Evolutionary conservation across 257 asterid species (phyloP), one percentile per base, ranked within the genome.

Genomic region (Ilex asprella): DNA sequence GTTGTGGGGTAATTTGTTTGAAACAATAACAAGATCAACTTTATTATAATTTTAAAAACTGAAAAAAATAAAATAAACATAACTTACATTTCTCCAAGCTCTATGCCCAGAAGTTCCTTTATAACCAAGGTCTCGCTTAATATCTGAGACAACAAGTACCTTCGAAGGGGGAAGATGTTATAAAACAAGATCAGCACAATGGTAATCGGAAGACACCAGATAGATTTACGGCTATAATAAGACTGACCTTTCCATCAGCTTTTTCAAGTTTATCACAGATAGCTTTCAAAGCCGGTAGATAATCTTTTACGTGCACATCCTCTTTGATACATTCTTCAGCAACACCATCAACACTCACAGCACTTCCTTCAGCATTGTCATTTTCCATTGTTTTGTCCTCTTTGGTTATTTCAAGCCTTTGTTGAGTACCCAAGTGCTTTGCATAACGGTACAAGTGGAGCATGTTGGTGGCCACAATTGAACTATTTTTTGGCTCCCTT

Each of bases 91-190:
- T 83, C 98, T 86, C 98, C 98, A 92, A 69, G 81, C 74, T 80
- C 85, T 80, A 66, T 92, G 97, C 70, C 97, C 97, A 55, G 61
- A 12, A 30, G 58, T 13, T 73, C 78, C 81, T 66, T 75, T 86
- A 77, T 92, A 92, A 70, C 90, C 95, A 65, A 92, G 97, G 68
- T 81, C 95, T 35, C 62, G 76, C 79, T 89, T 92, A 56, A 92
- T 71, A 79, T 88, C 98, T 27, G 95, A 80, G 65, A 86, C 86
- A 70, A 86, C 87, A 73, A 86, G 83, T 81, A 88, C 98, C 98
- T 91, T 80, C 60, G 52, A 55, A 66, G 62, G 11, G 30, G 62
- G 58, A 78, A 60, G 70, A 66, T 58, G 65, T 2, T 57, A 78
- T 8, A 52, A 56, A 63, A 63, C 8, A 65, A 56, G 66, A 70